These are phyloP conservation scores for Quercus ilex DNA, from an alignment of 306 rosid genomes.

Conservation along the genomic window DNA sequence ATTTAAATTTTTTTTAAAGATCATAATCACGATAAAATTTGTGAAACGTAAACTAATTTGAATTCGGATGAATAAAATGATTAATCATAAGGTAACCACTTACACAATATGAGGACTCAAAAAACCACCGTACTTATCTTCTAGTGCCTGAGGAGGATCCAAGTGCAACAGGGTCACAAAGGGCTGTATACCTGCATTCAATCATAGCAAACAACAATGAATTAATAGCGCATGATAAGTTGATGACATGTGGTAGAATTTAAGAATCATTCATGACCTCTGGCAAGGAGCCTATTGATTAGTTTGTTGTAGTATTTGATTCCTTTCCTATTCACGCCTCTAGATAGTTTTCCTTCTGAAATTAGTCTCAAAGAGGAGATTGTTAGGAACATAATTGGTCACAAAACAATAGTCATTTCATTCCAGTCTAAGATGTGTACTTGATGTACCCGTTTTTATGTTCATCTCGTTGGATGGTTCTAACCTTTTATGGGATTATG, in stretches of 20 bases:
- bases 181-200: conserved; percentile 40
- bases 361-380: neutral
- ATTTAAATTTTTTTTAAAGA: too few species aligned
- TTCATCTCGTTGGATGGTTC: too few species aligned
- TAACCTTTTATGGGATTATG: too few species aligned
- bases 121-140: conserved; percentile 56
- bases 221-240: too few species aligned
- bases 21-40: too few species aligned
- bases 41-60: neutral
- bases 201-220: too few species aligned
- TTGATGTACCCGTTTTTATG: too few species aligned
- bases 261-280: conserved; percentile 14
- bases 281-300: conserved; percentile 26
- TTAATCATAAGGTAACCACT: neutral
- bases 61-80: too few species aligned
- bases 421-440: too few species aligned
- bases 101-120: conserved; percentile 41
- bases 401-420: too few species aligned
- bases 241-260: too few species aligned
- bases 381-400: too few species aligned
- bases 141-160: conserved; percentile 57
- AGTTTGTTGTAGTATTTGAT: conserved; percentile 35
- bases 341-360: conserved; percentile 27
- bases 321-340: conserved; percentile 30
- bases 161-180: conserved; percentile 58